Base-by-base conservation (phyloP, 129 eudicot species). In the Tagetes patula region DNA sequence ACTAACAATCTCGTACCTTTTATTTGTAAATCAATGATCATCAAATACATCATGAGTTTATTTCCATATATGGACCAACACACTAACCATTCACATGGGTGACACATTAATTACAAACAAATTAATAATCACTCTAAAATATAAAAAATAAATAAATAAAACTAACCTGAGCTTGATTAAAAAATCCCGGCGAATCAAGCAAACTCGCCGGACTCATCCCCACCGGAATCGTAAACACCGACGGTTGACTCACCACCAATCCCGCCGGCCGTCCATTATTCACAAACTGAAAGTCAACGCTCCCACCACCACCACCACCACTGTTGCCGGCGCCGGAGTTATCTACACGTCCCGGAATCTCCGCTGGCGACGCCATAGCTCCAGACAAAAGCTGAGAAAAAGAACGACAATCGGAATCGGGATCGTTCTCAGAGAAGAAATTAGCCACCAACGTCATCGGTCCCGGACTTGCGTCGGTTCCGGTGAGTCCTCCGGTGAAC, bases 311-410 rank as follows among this genome's bases (percentile, higher is more conserved):
- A 12, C 32, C 10, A 3, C 82, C 78, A 43, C 68, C 78, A 13
- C 73, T 73, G 12, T n/a, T 5, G 7, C 79, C 78, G 1, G 36
- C 54, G 12, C 79, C 77, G 20, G 56, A 76, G 32, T 27, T 38
- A 41, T 9, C 58, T 69, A 42, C 62, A 67, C 74, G 64, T 20
- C 49, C 70, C 0, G 82, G 74, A 14, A 41, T 73, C 49, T 61
- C 79, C 3, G 79, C 79, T 40, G 92, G 90, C 20, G 97, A 70
- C 33, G 82, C 27, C 80, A 79, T 69, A 53, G 88, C 95, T 47
- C 98, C 96, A 34, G 97, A 89, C 33, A 92, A 82, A 7, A 92
- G 91, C 91, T 92, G 98, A 58, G 98, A 89, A 55, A 92, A 92
- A 1, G 98, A 87, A 54, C 89, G 94, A 73, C 81, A 83, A 48